These are phyloP conservation scores for Luffa aegyptiaca DNA, from an alignment of 306 rosid species.

Conservation along the genomic window DNA sequence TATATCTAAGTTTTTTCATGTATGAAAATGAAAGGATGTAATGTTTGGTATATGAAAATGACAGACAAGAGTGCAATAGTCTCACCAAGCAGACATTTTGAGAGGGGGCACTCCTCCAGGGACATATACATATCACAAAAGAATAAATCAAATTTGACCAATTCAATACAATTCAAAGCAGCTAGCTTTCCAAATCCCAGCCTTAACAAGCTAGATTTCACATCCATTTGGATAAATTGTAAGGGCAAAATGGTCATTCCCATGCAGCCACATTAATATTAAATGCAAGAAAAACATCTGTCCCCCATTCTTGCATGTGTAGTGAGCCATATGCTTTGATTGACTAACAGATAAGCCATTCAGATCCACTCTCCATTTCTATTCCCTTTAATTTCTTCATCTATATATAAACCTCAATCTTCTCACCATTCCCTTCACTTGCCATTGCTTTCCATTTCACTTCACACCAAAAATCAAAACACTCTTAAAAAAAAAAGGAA, in stretches of 20 bases:
- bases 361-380: background rate
- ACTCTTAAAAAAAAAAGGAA: background rate
- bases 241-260: background rate
- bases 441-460: background rate
- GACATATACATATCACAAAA: background rate
- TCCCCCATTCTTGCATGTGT: slow-evolving; percentile 29
- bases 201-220: background rate
- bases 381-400: background rate
- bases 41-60: no score
- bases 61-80: background rate
- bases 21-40: no score
- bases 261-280: background rate
- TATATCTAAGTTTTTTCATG: no score
- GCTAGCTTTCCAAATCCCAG: background rate
- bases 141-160: background rate
- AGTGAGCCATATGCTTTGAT: slow-evolving; percentile 14
- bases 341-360: slow-evolving; percentile 15
- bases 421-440: slow-evolving; percentile 14
- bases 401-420: slow-evolving; percentile 47
- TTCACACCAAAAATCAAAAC: background rate
- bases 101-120: background rate
- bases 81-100: background rate
- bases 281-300: slow-evolving; percentile 30
- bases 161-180: background rate
- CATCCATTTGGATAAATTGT: background rate